Evolutionary conservation across 1,139 yeast species (phyloP), one percentile per base, ranked within the genome.

Genomic region (Suhomyces ambrosiae): DNA sequence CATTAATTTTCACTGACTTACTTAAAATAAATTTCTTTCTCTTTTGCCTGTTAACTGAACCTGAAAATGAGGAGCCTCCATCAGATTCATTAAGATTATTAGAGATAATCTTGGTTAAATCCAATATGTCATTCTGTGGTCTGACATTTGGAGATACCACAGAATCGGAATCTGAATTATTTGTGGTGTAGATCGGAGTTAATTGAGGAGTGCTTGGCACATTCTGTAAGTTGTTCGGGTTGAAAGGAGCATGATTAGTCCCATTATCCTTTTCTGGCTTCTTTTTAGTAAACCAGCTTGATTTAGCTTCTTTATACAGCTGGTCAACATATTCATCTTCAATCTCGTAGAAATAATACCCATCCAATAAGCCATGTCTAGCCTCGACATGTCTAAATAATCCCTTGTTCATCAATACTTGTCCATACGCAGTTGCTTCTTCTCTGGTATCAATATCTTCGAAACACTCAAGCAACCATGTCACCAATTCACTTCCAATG

Each of bases 331-430:
- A 84, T 29, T 82, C 83, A 1, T 76, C 77, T 26, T 75, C 75
- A 37, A 90, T 61, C 48, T 80, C 84, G 55, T 92, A 92, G 56
- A 90, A 90, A 56, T 89, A 92, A 55, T 92, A 90, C 0, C 98
- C 98, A 63, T 90, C 96, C 37, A 89, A 63, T 46, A 92, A 86
- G 2, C 85, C 80, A 54, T 92, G 97, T 29, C 92, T 74, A 32
- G 79, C 71, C 45, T 86, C 89, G 19, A 88, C 97, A 54, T 92
- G 97, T 21, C 65, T 72, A 58, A 92, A 81, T 17, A 92, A 56
- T 0, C 86, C 87, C 35, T 68, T 70, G 10, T 78, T 75, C 94
- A 87, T 84, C 33, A 90, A 62, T 10, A 63, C 57, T 49, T 88
- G 92, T 0, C 97, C 98, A 57, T 71, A 92, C 9, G 67, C 74